Conservation (phyloP, 2,329 filamentous ascomycete genomes). For the Ascosphaera apis region DNA sequence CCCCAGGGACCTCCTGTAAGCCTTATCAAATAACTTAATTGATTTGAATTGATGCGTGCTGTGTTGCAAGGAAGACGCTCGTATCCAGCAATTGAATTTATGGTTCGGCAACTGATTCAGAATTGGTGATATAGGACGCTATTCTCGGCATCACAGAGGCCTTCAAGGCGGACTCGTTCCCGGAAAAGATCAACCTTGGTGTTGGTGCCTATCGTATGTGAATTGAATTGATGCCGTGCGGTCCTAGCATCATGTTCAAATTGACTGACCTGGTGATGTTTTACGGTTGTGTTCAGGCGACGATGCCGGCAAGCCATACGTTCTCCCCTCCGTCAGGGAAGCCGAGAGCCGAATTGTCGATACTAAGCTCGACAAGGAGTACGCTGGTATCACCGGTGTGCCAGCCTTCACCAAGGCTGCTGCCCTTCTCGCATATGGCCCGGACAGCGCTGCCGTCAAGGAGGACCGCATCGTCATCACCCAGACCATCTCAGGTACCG, state of each 20-base stretch:
- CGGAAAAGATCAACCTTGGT: slow-evolving; percentile 95
- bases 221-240: not conserved
- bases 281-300: slow-evolving; percentile 28
- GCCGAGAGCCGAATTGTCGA: slow-evolving; percentile 74
- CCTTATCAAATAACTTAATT: too few species aligned
- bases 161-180: slow-evolving; percentile 88
- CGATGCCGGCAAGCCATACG: slow-evolving; percentile 92
- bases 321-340: slow-evolving; percentile 74
- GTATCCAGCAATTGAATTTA: slow-evolving; percentile 1
- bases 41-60: too few species aligned
- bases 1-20: slow-evolving; percentile 84
- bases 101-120: not conserved
- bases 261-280: slow-evolving; percentile 1
- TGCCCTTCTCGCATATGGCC: slow-evolving; percentile 72
- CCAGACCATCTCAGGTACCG: slow-evolving; percentile 94
- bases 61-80: too few species aligned
- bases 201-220: slow-evolving; percentile 75
- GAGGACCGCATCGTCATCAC: slow-evolving; percentile 67
- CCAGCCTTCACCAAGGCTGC: slow-evolving; percentile 85
- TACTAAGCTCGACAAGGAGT: slow-evolving; percentile 76
- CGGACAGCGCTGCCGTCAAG: slow-evolving; percentile 51
- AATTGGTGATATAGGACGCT: slow-evolving; percentile 13
- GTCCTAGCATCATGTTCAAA: not conserved
- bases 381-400: slow-evolving; percentile 90
- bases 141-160: slow-evolving; percentile 61